Evolutionary conservation across 2,329 filamentous ascomycete species (phyloP).

Genomic region (Beauveria asiatica): DNA sequence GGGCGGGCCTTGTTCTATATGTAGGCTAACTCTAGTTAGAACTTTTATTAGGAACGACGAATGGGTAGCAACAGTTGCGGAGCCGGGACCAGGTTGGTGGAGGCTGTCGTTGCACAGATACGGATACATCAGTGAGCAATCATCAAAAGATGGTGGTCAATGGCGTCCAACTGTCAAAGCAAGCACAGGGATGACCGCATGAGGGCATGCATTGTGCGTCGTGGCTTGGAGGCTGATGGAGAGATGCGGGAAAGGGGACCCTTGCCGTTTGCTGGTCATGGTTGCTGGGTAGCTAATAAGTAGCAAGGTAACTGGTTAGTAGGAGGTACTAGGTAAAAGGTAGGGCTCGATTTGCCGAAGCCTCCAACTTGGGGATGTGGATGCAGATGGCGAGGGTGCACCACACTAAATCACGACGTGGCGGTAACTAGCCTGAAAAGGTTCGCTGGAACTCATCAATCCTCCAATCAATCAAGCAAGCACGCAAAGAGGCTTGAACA

Average conservation of each 20-base stretch:
- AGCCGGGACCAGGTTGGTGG: not conserved
- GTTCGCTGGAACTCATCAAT: not conserved
- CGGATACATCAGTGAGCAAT: no score
- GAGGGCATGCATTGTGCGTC: not conserved
- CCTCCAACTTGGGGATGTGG: not conserved
- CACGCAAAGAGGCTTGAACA: not conserved
- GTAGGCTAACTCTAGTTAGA: not conserved
- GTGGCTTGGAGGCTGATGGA: not conserved
- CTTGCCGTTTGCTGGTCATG: not conserved
- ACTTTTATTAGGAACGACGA: no score
- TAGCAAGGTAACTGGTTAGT: no score
- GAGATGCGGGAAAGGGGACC: not conserved
- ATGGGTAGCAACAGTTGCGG: not conserved
- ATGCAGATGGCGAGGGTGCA: not conserved
- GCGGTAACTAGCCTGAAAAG: not conserved
- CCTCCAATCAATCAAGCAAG: not conserved
- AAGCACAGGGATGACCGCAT: not conserved
- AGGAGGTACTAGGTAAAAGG: no score
- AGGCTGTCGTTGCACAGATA: not conserved
- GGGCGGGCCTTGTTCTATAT: slow-evolving; percentile 2
- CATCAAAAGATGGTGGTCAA: not conserved
- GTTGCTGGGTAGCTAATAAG: no score
- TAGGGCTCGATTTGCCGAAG: not conserved
- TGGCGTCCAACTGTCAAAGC: not conserved
- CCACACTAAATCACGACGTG: not conserved